Evolutionary conservation across 2,329 filamentous ascomycete genomes (phyloP), one percentile per base, ranked within the genome.

Genomic region (Zalaria sp.): DNA sequence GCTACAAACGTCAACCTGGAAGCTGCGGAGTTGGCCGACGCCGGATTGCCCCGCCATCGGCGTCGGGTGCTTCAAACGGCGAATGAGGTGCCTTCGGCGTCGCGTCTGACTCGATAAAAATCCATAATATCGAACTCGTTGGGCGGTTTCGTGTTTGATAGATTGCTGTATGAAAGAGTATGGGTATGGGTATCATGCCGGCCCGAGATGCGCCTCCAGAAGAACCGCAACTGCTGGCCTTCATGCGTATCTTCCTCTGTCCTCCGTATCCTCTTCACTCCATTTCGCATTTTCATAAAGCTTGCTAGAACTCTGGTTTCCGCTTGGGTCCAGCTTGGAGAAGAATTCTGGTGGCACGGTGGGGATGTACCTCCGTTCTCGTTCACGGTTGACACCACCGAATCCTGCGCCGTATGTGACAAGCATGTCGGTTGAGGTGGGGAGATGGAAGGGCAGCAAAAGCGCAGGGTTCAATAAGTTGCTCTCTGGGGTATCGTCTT

Each of bases 391-490:
- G 37, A 91, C 68, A 0, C 91, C 91, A 4, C 91, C 91, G 55
- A 96, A 91, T 0, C 91, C 91, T 8, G 91, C 88, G 1, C 91
- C 91, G 55, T 93, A 98, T 50, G 81, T 89, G 38, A 98, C 77
- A 38, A 96, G 72, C 91, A 98, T 98, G 60, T 98, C 91, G 26
- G 88, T 96, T 43, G 86, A 91, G 1, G 89, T 94, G 1, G 91
- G 91, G 27, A 98, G 69, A n/a, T 83, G 82, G 58, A 98, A 98
- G 0, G 91, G 91, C 26, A 98, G 72, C 73, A 95, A 93, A 45
- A 94, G 69, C 2, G 88, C 83, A 3, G 89, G 86, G 55, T 96
- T 88, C 41, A 96, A 64, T 35, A 95, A 76, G 31, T 95, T 69
- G 45, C 83, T 73, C 50, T 84, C 77, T 0, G 82, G 81, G 9